These are phyloP conservation scores for Neoboletus magnificus DNA, from an alignment of 768 basidiomycete genomes.

Conservation along the genomic window DNA sequence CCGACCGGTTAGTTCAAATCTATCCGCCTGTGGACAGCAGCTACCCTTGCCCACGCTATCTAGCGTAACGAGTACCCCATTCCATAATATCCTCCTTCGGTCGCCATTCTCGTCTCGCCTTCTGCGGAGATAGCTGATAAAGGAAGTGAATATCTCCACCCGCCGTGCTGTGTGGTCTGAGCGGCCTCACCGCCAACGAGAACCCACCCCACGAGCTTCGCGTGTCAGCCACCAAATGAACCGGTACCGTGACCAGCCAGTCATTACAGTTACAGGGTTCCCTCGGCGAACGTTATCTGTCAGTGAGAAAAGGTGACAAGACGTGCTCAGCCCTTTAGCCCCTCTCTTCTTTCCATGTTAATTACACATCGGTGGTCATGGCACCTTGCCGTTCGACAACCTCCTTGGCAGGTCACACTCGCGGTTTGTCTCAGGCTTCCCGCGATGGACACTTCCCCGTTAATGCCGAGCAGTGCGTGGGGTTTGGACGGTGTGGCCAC, in stretches of 20 bases:
- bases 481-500: neutral
- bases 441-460: neutral
- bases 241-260: conserved; percentile 8
- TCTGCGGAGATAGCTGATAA: conserved; percentile 26
- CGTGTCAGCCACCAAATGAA: conserved; percentile 1
- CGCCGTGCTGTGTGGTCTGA: conserved; percentile 6
- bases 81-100: neutral
- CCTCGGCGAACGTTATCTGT: neutral
- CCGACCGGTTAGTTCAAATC: neutral
- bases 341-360: neutral
- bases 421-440: neutral
- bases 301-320: conserved; percentile 7
- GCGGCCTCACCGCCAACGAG: conserved; percentile 11
- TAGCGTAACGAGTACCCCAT: conserved; percentile 22
- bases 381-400: neutral
- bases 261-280: neutral
- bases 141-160: conserved; percentile 10
- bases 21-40: neutral
- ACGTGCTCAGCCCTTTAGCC: neutral
- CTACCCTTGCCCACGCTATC: neutral
- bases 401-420: neutral
- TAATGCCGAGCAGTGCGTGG: neutral
- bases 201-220: neutral
- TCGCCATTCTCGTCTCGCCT: neutral
- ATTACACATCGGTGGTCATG: neutral